A percentile compares a stretch with the other conserved stretches of the same genome.
These are phyloP conservation scores for Agrocybe praecox DNA, from an alignment of 768 basidiomycete species.

Conservation along the genomic window DNA sequence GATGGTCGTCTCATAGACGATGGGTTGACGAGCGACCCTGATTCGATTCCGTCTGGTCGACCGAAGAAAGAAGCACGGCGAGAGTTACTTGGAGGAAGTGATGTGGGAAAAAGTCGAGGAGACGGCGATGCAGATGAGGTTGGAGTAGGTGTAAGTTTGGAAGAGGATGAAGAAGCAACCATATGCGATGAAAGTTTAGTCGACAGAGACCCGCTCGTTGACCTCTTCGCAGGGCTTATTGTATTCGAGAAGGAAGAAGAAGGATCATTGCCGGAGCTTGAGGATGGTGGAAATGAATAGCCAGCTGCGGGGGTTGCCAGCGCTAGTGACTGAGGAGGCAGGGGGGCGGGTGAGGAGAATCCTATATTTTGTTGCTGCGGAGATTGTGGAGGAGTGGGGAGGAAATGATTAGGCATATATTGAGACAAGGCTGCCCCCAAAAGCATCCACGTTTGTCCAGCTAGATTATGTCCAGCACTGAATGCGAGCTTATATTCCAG, in stretches of 20 bases:
- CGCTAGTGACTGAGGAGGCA: conserved; percentile 14
- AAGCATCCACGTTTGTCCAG: conserved; percentile 70
- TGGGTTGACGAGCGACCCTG: conserved; percentile 13
- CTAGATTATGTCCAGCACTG: conserved; percentile 54
- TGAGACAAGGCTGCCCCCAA: conserved; percentile 59
- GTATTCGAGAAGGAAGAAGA: conserved; percentile 4
- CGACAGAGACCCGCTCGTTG: conserved; percentile 14
- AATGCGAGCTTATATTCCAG: conserved; percentile 49
- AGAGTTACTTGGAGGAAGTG: conserved; percentile 50
- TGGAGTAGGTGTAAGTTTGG: conserved; percentile 55
- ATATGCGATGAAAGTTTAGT: conserved; percentile 11
- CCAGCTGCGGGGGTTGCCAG: conserved; percentile 9
- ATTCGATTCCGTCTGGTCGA: conserved; percentile 36
- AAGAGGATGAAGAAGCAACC: conserved; percentile 32
- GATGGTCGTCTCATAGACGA: conserved; percentile 14
- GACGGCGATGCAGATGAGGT: conserved; percentile 62
- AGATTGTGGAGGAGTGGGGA: conserved; percentile 20
- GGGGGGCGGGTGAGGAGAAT: conserved; percentile 3
- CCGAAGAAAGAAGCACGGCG: conserved; percentile 40
- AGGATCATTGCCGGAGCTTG: conserved; percentile 7
- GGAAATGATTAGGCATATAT: conserved; percentile 40
- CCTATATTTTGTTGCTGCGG: conserved; percentile 16
- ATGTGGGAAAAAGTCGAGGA: conserved; percentile 43
- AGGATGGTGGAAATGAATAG: conserved; percentile 17
- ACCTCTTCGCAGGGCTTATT: conserved; percentile 19